Evolutionary conservation across 768 basidiomycete genomes (phyloP), one percentile per base, ranked within the genome.

Genomic region (Kwoniella sp.): DNA sequence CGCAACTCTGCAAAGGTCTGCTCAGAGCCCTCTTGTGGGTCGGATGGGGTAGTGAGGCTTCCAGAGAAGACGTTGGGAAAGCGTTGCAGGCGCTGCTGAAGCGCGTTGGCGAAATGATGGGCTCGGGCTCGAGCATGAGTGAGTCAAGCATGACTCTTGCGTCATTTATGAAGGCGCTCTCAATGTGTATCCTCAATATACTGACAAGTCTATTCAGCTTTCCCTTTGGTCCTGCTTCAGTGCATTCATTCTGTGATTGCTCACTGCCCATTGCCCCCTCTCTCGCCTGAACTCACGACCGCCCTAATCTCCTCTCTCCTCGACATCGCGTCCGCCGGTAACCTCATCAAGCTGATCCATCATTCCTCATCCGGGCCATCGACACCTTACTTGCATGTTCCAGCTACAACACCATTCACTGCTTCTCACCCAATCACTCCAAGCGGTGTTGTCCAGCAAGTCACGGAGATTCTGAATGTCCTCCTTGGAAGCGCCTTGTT

Each of bases 21-120:
- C 50, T 79, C 20, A 65, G 65, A 53, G 75, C 77, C 4, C 23
- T 75, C 9, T 28, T 75, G 1, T 77, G 74, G 70, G 64, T 77
- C 11, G 69, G 67, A 22, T 71, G 69, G 66, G 61, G 61, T 0
- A 30, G 30, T 9, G 57, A 68, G 12, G 55, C 60, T 1, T 47
- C 61, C 2, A 37, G 67, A n/a, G 57, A 59, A 0, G 64, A 71
- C 20, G 67, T 72, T 9, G 71, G 58, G 0, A 25, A 30, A 11
- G 56, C 69, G 2, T 48, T 78, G 1, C 65, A 61, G 20, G 53
- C 61, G 20, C 64, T 74, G 11, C 26, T 78, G 4, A 23, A 55
- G 15, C 34, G 48, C 4, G 55, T 77, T 17, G 61, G 58, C 17
- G 52, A 34, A 11, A 65, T 74, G 64, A 52, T 77, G 52, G 63